Conservation (phyloP, 495 filamentous ascomycete genomes). For the Aspergillus affinis region DNA sequence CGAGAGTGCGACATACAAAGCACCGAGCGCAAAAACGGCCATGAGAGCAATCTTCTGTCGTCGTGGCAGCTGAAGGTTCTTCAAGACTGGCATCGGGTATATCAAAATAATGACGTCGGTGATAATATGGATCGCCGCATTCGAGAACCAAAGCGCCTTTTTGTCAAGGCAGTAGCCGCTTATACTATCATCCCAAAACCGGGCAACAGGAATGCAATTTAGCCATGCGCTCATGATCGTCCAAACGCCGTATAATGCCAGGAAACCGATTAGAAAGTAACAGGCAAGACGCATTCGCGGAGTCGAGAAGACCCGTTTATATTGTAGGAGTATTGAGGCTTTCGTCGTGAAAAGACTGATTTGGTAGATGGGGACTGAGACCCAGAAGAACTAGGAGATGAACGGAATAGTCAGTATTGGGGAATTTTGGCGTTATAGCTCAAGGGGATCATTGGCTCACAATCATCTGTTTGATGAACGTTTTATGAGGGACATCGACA, state of each 20-base stretch:
- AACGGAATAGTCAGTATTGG: background rate
- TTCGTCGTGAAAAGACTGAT: constrained; percentile 36
- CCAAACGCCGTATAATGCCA: constrained; percentile 40
- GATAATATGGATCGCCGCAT: constrained; percentile 42
- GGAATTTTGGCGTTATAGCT: background rate
- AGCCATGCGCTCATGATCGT: constrained; percentile 36
- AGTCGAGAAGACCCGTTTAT: constrained; percentile 38
- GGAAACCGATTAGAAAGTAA: constrained; percentile 30
- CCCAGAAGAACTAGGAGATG: constrained; percentile 33
- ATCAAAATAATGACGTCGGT: constrained; percentile 50
- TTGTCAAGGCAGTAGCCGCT: constrained; percentile 36
- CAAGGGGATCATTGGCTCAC: constrained; percentile 13
- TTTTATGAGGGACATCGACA: constrained; percentile 20
- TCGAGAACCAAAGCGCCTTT: constrained; percentile 39
- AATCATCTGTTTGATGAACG: constrained; percentile 32
- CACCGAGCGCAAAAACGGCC: constrained; percentile 47
- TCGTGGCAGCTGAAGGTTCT: constrained; percentile 40
- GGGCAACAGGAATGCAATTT: constrained; percentile 35
- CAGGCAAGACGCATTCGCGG: constrained; percentile 40
- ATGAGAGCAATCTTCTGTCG: constrained; percentile 47
- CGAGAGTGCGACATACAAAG: constrained; percentile 37
- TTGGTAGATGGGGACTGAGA: constrained; percentile 36
- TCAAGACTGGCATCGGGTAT: constrained; percentile 49
- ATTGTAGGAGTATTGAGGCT: constrained; percentile 40
- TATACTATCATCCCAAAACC: constrained; percentile 33